Percentiles rank a stretch among this genome's conserved stretches.
These are phyloP conservation scores for Camellia japonica DNA, from an alignment of 148 eudicot species.

Conservation along the genomic window DNA sequence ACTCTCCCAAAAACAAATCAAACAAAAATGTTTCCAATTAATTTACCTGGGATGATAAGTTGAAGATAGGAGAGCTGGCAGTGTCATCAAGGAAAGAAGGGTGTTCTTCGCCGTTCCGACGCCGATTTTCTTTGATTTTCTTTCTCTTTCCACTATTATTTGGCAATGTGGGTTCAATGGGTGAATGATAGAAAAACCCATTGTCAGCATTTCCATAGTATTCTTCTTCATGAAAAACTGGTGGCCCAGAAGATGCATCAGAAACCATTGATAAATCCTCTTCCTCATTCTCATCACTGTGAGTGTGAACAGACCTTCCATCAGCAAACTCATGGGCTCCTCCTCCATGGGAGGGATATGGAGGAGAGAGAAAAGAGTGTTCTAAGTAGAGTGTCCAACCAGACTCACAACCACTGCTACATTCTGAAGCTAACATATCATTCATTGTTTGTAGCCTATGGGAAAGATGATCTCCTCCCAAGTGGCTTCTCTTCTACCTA, in stretches of 20 bases:
- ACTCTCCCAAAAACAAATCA: too few relatives aligned
- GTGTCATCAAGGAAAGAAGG: conserved; percentile 67
- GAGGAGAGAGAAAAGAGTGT: conserved; percentile 29
- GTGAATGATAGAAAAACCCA: conserved; percentile 12
- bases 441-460: conserved; percentile 11
- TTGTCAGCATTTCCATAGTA: conserved; percentile 4
- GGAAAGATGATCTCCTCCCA: too few relatives aligned
- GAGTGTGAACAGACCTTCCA: background rate
- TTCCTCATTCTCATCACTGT: conserved; percentile 14
- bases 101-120: conserved; percentile 14
- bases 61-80: conserved; percentile 59
- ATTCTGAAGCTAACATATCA: background rate
- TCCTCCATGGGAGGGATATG: background rate
- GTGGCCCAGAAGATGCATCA: conserved; percentile 84
- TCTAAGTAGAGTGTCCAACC: conserved; percentile 78
- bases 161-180: background rate
- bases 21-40: background rate
- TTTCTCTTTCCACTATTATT: conserved; percentile 19
- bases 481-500: too few relatives aligned
- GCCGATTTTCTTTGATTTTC: background rate
- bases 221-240: conserved; percentile 35
- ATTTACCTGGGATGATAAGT: conserved; percentile 23
- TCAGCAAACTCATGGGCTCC: background rate
- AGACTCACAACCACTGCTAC: conserved; percentile 70
- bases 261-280: conserved; percentile 67